Evolutionary conservation across 1,284 basidiomycete species (phyloP).

Genomic region (Ganoderma sinense): DNA sequence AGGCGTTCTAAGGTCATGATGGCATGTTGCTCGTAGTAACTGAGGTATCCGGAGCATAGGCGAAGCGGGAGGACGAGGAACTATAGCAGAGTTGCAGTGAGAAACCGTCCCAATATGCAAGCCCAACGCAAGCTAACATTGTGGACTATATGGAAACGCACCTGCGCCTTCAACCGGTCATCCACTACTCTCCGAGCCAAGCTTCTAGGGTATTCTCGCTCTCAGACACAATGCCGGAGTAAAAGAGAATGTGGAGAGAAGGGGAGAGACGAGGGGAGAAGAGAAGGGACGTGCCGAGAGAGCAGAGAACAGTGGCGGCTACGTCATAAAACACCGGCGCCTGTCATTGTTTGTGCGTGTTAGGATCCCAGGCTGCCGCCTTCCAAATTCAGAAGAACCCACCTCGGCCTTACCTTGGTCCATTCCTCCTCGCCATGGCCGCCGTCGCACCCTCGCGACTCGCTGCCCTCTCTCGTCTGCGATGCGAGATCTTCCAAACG

Average conservation of each 20-base stretch:
- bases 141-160: neutral
- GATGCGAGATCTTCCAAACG: constrained; percentile 83
- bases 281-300: neutral
- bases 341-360: neutral
- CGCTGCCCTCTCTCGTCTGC: constrained; percentile 60
- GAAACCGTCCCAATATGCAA: neutral
- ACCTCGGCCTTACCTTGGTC: neutral
- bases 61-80: neutral
- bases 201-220: neutral
- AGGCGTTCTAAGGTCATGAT: constrained; percentile 14
- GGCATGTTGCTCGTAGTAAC: constrained; percentile 21
- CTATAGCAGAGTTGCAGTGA: neutral
- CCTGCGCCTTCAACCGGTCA: neutral
- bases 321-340: neutral
- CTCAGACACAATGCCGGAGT: neutral
- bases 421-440: constrained; percentile 37
- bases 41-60: constrained; percentile 22
- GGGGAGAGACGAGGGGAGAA: neutral
- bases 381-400: neutral
- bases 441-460: constrained; percentile 53
- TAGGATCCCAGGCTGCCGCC: neutral
- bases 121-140: too few species aligned
- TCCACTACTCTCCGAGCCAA: neutral
- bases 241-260: neutral
- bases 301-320: neutral